phyloP scores from a whole-genome alignment of 1,284 basidiomycete genomes.

The Rhizopogon parksii region DNA sequence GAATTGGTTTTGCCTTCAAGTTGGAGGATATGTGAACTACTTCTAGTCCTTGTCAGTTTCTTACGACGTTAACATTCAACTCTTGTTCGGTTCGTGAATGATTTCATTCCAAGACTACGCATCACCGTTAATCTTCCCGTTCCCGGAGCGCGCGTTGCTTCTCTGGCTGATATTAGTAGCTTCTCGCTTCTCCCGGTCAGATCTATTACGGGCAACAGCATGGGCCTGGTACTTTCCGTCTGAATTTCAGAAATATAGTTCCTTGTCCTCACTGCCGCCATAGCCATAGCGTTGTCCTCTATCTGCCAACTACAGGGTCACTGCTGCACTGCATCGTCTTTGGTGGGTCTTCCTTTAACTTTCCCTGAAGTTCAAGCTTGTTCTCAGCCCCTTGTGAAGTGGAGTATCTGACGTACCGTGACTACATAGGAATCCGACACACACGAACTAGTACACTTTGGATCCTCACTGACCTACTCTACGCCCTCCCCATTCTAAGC shows the following conservation, averaged over 20 bases:
- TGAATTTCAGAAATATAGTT: conserved; percentile 3
- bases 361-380: no score
- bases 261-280: conserved; percentile 1
- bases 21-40: no score
- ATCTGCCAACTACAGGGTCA: no score
- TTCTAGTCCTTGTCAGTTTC: not conserved
- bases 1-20: not conserved
- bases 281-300: not conserved
- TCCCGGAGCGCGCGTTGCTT: conserved; percentile 17
- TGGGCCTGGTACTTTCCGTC: conserved; percentile 1
- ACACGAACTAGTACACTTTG: no score
- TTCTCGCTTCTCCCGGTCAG: conserved; percentile 1
- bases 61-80: not conserved
- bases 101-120: not conserved
- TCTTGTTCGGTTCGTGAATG: not conserved
- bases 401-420: no score
- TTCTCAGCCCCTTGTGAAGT: no score
- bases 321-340: no score
- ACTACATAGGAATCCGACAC: no score
- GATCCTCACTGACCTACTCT: conserved; percentile 1
- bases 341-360: no score
- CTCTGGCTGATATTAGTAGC: conserved; percentile 12
- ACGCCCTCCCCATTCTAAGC: conserved; percentile 5
- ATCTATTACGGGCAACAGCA: conserved; percentile 7
- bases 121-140: not conserved